Evolutionary conservation across 2,329 filamentous ascomycete genomes (phyloP), one percentile per base, ranked within the genome.

Genomic region (Colletotrichum destructivum): DNA sequence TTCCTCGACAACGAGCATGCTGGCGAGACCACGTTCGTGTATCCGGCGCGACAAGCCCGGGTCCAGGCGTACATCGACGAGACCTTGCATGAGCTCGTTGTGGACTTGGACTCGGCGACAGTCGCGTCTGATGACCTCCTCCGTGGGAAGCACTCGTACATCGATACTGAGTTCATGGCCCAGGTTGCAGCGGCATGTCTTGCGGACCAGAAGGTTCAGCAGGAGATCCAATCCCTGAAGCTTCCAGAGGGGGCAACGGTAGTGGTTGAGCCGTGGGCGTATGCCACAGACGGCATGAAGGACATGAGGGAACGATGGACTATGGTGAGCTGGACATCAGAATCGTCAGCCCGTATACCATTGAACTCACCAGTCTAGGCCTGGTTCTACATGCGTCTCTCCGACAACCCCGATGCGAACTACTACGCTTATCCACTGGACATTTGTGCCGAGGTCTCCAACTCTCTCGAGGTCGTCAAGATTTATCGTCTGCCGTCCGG

Each of bases 371-470:
- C 1, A 21, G 0, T 44, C 2, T 4, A 73, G 73, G 73, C 70
- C 2, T 74, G 71, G 73, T 71, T 74, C 13, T 74, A 73, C 16
- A 71, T 74, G 73, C 73, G 80, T 4, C 74, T 87, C 0, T 64
- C 79, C 0, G 77, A 82, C 0, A 80, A 87, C 42, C 76, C 78
- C 0, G 86, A 89, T 66, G 84, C 87, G 44, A 90, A 90, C 75
- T 86, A 87, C 77, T 90, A 90, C 74, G 88, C 88, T 4, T 89
- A 89, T 66, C 88, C 88, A 0, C 81, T 90, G 11, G 84, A 88
- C 65, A 81, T 90, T 26, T 85, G 83, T 56, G 85, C 86, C 9
- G 87, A 89, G 75, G 82, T 87, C 59, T 86, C 86, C 9, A 83
- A 87, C 72, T 77, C 85, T 2, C 79, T 89, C 3, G 74, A 85